These are phyloP conservation scores for Exophiala dermatitidis DNA, from an alignment of 2,329 filamentous ascomycete genomes.

Conservation along the genomic window DNA sequence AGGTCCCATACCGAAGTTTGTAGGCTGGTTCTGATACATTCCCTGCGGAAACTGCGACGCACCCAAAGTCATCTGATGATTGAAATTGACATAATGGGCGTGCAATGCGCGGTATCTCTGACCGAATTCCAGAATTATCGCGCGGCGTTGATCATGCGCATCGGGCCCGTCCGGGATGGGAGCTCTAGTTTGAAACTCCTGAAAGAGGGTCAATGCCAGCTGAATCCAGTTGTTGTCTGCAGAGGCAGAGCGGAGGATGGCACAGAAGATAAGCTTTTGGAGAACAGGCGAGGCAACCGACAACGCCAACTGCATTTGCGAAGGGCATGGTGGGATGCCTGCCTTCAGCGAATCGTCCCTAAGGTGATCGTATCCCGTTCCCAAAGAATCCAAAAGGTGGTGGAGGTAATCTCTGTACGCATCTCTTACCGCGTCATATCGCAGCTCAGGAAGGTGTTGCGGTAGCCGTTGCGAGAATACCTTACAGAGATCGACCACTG, in stretches of 20 bases:
- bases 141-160: not conserved
- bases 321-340: slow-evolving; percentile 7
- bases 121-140: not conserved
- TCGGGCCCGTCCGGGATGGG: not conserved
- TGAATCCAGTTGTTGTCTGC: not conserved
- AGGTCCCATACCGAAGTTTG: not conserved
- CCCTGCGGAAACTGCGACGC: not conserved
- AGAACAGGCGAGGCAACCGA: slow-evolving; percentile 11
- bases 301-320: slow-evolving; percentile 3
- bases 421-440: too few relatives aligned
- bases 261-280: slow-evolving; percentile 7
- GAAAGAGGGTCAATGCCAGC: slow-evolving; percentile 1
- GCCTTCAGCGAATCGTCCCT: not conserved
- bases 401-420: not conserved
- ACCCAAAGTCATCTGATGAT: not conserved
- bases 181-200: not conserved
- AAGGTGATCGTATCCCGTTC: not conserved
- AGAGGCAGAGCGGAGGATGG: not conserved
- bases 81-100: not conserved
- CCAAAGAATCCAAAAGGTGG: slow-evolving; percentile 2
- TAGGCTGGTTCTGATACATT: not conserved
- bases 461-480: too few relatives aligned
- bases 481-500: too few relatives aligned
- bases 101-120: not conserved
- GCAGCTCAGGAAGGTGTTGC: too few relatives aligned